Conservation (phyloP, 495 filamentous ascomycete genomes). For the Tuber indicum region DNA sequence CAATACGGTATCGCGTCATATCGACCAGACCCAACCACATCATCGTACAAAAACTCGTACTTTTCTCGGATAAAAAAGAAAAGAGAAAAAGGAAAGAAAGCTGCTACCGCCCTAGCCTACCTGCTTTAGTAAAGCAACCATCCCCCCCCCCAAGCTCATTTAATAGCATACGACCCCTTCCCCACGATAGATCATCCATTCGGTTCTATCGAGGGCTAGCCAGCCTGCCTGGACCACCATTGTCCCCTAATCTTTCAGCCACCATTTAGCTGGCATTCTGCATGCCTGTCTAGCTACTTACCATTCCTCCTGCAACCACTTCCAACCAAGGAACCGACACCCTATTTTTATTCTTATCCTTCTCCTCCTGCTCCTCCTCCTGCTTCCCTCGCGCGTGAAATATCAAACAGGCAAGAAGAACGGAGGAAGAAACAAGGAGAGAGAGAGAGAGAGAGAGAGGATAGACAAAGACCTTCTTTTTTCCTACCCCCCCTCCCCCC, state of each 20-base stretch:
- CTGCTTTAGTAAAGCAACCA: not conserved
- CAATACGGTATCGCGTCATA: not conserved
- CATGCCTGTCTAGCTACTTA: not conserved
- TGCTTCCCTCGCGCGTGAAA: not conserved
- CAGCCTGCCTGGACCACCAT: not conserved
- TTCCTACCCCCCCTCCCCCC: not conserved
- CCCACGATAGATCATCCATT: not conserved
- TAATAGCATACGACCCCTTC: not conserved
- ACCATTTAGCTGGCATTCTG: not conserved
- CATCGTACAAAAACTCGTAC: conserved; percentile 1
- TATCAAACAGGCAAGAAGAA: not conserved
- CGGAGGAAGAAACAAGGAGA: not conserved
- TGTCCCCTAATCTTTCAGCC: not conserved
- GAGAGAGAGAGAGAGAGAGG: not conserved
- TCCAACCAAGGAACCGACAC: not conserved
- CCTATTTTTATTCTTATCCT: not conserved
- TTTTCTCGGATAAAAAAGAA: not conserved
- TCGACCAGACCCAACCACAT: not conserved
- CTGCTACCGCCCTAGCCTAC: not conserved
- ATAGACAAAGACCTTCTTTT: not conserved
- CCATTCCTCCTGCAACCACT: not conserved
- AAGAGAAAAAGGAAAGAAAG: not conserved
- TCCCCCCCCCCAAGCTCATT: not conserved
- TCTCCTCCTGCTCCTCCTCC: not conserved
- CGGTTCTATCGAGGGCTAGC: not conserved